A percentile compares a stretch with the other conserved stretches of the same genome.
These are phyloP conservation scores for Candida nonsorbophila DNA, from an alignment of 805 yeast species.

Conservation along the genomic window DNA sequence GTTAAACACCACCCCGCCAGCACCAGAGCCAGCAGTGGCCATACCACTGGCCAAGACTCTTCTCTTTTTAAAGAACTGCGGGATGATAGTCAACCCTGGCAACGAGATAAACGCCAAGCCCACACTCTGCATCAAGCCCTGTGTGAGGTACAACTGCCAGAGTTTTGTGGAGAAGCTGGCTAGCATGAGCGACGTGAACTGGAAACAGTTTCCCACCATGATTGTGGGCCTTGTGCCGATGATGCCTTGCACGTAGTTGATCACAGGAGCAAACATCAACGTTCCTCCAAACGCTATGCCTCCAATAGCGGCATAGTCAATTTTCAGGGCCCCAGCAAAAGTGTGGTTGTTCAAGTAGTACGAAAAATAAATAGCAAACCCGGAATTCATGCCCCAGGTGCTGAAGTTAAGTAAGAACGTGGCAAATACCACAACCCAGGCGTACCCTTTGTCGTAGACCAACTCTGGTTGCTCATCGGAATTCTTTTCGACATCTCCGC, in stretches of 20 bases:
- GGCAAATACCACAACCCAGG: constrained; percentile 56
- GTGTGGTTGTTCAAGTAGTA: constrained; percentile 45
- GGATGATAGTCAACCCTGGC: constrained; percentile 55
- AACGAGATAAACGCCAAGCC: constrained; percentile 53
- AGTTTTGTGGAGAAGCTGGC: constrained; percentile 54
- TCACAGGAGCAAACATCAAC: constrained; percentile 43
- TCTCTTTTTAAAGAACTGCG: constrained; percentile 64
- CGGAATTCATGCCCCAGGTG: constrained; percentile 74
- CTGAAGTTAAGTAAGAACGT: constrained; percentile 46
- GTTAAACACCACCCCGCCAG: constrained; percentile 46
- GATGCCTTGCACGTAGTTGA: constrained; percentile 39
- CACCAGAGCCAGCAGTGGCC: constrained; percentile 45
- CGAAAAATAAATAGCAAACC: constrained; percentile 58
- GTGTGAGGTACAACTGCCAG: constrained; percentile 65
- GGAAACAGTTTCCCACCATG: constrained; percentile 41
- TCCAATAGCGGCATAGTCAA: constrained; percentile 62
- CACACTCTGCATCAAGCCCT: constrained; percentile 58
- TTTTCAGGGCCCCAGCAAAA: constrained; percentile 48
- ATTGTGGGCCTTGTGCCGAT: constrained; percentile 38
- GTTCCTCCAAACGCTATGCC: constrained; percentile 60
- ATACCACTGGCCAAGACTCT: constrained; percentile 49
- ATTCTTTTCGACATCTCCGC: no score
- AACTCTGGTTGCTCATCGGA: constrained; percentile 3
- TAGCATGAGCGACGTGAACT: constrained; percentile 50
- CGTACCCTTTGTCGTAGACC: constrained; percentile 54